Evolutionary conservation across 2,329 filamentous ascomycete species (phyloP).

Genomic region (Trichophaea hybrida): DNA sequence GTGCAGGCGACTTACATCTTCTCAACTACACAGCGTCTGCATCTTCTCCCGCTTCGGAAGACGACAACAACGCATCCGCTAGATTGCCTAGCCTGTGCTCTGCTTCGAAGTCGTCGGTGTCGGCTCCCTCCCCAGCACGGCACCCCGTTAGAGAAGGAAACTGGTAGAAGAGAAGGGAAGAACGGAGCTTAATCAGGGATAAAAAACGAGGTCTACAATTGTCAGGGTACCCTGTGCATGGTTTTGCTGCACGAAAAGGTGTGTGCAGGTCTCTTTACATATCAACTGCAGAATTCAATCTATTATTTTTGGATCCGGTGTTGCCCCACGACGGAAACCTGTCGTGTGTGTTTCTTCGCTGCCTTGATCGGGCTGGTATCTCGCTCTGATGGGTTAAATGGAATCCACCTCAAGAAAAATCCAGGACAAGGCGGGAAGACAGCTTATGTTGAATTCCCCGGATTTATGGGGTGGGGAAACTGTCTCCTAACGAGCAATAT

Average conservation of each 20-base stretch:
- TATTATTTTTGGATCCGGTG: background rate
- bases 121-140: background rate
- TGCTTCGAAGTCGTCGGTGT: background rate
- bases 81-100: background rate
- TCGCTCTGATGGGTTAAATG: background rate
- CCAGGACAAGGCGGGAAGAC: background rate
- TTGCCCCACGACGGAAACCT: background rate
- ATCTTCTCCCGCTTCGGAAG: background rate
- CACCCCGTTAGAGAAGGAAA: background rate
- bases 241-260: background rate
- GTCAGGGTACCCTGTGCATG: slow-evolving; percentile 1
- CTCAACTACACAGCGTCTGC: background rate
- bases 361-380: background rate
- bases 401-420: background rate
- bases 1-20: slow-evolving; percentile 3
- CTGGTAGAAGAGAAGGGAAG: background rate
- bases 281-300: background rate
- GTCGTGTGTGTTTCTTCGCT: background rate
- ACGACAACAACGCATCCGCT: background rate
- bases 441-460: background rate
- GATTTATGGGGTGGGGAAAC: background rate
- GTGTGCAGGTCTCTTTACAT: background rate
- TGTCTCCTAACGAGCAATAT: background rate
- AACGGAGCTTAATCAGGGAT: background rate
- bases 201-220: background rate